Evolutionary conservation across 371 early-diverging fungal species (phyloP), one percentile per base, ranked within the genome.

Genomic region (Apophysomyces elegans): DNA sequence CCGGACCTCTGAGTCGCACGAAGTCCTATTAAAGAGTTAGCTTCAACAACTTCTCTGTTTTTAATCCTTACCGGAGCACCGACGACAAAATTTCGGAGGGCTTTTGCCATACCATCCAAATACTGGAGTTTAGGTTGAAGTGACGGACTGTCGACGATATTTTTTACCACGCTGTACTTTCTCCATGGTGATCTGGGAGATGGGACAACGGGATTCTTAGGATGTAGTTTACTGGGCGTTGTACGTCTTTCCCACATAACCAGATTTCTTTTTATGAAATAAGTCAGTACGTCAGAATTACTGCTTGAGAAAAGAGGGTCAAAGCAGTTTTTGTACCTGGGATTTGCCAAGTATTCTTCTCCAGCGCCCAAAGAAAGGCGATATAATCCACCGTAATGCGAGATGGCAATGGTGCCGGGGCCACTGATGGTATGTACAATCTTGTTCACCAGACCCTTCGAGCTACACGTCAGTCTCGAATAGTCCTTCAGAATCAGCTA

Each of bases 261-360:
- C 56, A 86, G 64, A 58, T 84, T 72, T 54, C 72, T 74, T 50
- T 36, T 36, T 37, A 26, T 7, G 4, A 18, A 37, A 5, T 4
- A 37, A 1, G 58, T 45, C 46, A 45, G 46, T 13, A 12, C 13
- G 8, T 45, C 3, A 26, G 32, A 26, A 26, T 3, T 3, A 26
- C 1, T 26, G 32, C 3, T 26, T 26, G 3, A 2, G 16, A 18
- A 18, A n/a, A 14, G 7, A 45, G 5, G 32, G 36, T 4, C 44
- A 12, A 11, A 13, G 18, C 2, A 11, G 37, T 41, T 56, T 43
- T 59, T 47, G 5, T 79, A 86, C 76, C 88, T 80, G 38, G 93
- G 91, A 68, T 90, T 90, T 9, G 90, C 91, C 45, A 88, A 70
- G 65, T 90, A 92, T 69, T 87, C 87, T 67, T 93, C 92, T 11